phyloP scores from a whole-genome alignment of 1,284 basidiomycete genomes.

The Trametes sp. region DNA sequence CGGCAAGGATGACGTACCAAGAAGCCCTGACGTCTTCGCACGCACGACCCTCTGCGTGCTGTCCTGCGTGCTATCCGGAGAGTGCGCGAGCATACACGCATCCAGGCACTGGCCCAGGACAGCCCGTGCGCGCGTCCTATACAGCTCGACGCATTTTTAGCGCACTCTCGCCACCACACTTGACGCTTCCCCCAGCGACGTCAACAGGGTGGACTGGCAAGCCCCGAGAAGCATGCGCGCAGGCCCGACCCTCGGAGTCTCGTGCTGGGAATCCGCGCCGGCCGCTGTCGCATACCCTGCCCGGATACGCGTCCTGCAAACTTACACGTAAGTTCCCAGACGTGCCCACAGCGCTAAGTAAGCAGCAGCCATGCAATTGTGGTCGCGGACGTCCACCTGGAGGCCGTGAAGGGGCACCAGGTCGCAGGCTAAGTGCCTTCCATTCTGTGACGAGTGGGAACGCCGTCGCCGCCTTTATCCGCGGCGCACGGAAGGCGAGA shows the following conservation, averaged over 20 bases:
- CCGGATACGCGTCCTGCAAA: slow-evolving; percentile 2
- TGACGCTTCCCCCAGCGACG: slow-evolving; percentile 3
- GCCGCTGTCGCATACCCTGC: slow-evolving; percentile 6
- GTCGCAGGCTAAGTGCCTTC: slow-evolving; percentile 19
- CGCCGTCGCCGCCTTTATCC: slow-evolving; percentile 1
- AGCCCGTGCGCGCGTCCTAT: background rate
- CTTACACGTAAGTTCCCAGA: slow-evolving; percentile 26
- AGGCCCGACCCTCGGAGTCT: slow-evolving; percentile 15
- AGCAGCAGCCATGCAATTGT: slow-evolving; percentile 6
- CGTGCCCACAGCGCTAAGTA: slow-evolving; percentile 12
- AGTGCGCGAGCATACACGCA: slow-evolving; percentile 1
- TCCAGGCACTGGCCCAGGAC: slow-evolving; percentile 12
- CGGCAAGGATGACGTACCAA: slow-evolving; percentile 19
- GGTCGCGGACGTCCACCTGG: slow-evolving; percentile 3
- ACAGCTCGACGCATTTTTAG: slow-evolving; percentile 9
- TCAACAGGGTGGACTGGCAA: slow-evolving; percentile 13
- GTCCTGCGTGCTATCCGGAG: slow-evolving; percentile 1
- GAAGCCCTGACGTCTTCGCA: slow-evolving; percentile 14
- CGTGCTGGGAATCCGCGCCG: slow-evolving; percentile 17
- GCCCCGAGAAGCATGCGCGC: slow-evolving; percentile 13
- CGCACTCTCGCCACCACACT: slow-evolving; percentile 8
- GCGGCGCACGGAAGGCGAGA: background rate
- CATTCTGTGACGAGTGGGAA: slow-evolving; percentile 14
- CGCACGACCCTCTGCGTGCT: slow-evolving; percentile 1
- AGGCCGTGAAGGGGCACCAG: slow-evolving; percentile 14